phyloP scores from a whole-genome alignment of 164 flowering plant species.

The Aristolochia contorta region DNA sequence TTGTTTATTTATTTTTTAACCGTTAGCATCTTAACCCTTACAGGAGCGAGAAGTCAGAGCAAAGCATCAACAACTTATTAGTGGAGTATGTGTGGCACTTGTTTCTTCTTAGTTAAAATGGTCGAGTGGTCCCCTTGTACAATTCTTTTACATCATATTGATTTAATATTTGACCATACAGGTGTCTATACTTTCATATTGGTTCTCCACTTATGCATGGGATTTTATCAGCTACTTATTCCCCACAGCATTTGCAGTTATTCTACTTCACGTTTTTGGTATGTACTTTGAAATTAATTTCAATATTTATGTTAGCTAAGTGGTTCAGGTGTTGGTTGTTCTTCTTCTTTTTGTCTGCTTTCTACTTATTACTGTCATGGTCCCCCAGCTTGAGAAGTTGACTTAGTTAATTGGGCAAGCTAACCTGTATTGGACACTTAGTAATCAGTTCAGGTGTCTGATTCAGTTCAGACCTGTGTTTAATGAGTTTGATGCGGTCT shows the following conservation, averaged over 20 bases:
- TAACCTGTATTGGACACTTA: no score
- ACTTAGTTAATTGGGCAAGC: no score
- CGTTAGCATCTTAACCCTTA: neutral
- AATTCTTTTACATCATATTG: neutral
- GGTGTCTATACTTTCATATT: slow-evolving; percentile 85
- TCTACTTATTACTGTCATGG: no score
- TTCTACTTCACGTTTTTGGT: slow-evolving; percentile 85
- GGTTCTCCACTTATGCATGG: slow-evolving; percentile 89
- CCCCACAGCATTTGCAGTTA: slow-evolving; percentile 66
- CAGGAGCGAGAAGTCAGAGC: slow-evolving; percentile 98
- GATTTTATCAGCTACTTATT: slow-evolving; percentile 89
- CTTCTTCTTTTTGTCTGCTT: no score
- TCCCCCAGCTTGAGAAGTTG: no score
- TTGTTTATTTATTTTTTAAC: no score
- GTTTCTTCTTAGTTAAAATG: neutral
- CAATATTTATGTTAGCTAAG: no score
- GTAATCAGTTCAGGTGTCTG: no score
- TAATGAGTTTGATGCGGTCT: no score
- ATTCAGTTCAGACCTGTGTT: no score
- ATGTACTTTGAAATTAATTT: slow-evolving; percentile 13
- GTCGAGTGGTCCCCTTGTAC: neutral
- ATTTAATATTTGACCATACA: slow-evolving; percentile 13
- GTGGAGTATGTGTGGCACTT: slow-evolving; percentile 58
- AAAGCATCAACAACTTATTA: slow-evolving; percentile 90
- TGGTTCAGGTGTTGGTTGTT: no score